A percentile compares a stretch with the other conserved stretches of the same genome.
These are phyloP conservation scores for Cyclotella kingstonii DNA, from an alignment of 108 stramenopile genomes.

Conservation along the genomic window DNA sequence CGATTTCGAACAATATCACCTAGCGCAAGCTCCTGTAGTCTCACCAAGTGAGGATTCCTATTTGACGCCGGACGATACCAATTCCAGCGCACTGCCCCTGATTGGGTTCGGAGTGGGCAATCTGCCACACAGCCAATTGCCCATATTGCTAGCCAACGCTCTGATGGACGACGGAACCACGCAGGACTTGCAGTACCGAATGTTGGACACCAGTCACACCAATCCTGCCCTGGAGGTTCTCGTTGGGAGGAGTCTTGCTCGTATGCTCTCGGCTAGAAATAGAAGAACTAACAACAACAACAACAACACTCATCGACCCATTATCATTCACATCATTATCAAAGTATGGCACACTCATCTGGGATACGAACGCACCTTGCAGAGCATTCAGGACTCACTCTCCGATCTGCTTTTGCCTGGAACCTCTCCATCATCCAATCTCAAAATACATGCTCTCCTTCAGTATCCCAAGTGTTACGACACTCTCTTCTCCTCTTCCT, in stretches of 20 bases:
- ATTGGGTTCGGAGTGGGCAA: constrained; percentile 84
- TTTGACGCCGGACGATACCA: no score
- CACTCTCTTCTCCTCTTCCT: constrained; percentile 35
- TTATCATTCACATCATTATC: constrained; percentile 80
- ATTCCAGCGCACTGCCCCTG: no score
- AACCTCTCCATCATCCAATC: constrained; percentile 4
- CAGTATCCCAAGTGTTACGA: constrained; percentile 84
- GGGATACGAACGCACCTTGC: constrained; percentile 75
- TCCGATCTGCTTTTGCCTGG: constrained; percentile 28
- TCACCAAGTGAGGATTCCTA: no score
- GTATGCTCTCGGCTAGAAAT: background rate
- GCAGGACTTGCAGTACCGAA: constrained; percentile 14
- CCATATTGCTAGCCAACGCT: constrained; percentile 27
- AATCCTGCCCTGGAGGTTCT: constrained; percentile 32
- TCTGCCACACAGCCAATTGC: constrained; percentile 47
- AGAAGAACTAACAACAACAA: background rate
- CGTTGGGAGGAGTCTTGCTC: constrained; percentile 22
- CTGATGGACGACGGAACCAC: background rate
- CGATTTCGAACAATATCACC: no score
- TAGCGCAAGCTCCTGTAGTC: no score
- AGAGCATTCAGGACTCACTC: constrained; percentile 57
- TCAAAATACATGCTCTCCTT: constrained; percentile 65
- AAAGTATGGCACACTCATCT: constrained; percentile 88
- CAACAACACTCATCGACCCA: constrained; percentile 56
- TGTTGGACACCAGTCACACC: constrained; percentile 65